A percentile compares a stretch with the other conserved stretches of the same genome.
These are phyloP conservation scores for Arthroderma uncinatum DNA, from an alignment of 2,329 filamentous ascomycete genomes.

Conservation along the genomic window DNA sequence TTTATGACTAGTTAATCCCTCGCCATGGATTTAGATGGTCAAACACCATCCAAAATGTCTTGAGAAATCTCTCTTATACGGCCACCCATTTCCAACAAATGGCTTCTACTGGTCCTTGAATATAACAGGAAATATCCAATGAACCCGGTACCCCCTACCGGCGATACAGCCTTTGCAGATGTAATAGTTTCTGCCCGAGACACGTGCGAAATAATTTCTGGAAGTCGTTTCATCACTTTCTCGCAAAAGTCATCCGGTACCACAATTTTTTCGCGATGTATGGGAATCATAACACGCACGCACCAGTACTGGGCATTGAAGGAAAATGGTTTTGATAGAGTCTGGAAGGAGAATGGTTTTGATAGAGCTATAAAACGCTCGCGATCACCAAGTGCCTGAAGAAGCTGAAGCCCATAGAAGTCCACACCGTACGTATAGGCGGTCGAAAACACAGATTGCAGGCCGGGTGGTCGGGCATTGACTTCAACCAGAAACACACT, in stretches of 20 bases:
- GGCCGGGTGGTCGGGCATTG: conserved; percentile 20
- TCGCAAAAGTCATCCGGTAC: conserved; percentile 1
- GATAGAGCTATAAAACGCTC: conserved; percentile 14
- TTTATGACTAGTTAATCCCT: too few species aligned
- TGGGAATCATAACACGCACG: not conserved
- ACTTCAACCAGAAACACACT: conserved; percentile 19
- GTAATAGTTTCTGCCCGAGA: not conserved
- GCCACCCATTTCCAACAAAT: not conserved
- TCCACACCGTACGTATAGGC: conserved; percentile 20
- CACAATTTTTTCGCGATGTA: not conserved
- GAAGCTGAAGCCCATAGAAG: conserved; percentile 10
- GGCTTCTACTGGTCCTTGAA: not conserved
- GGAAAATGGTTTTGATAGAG: conserved; percentile 8
- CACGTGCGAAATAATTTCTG: not conserved
- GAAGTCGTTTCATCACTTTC: not conserved
- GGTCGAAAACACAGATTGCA: conserved; percentile 16
- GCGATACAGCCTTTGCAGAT: not conserved
- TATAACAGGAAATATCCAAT: not conserved
- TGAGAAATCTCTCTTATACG: not conserved
- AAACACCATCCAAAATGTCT: not conserved
- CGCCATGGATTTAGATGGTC: too few species aligned
- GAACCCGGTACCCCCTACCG: not conserved
- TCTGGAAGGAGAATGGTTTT: conserved; percentile 10
- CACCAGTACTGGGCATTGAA: conserved; percentile 12
- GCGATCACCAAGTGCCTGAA: not conserved